Evolutionary conservation across 371 early-diverging fungal species (phyloP).

Genomic region (Smittium culicis): DNA sequence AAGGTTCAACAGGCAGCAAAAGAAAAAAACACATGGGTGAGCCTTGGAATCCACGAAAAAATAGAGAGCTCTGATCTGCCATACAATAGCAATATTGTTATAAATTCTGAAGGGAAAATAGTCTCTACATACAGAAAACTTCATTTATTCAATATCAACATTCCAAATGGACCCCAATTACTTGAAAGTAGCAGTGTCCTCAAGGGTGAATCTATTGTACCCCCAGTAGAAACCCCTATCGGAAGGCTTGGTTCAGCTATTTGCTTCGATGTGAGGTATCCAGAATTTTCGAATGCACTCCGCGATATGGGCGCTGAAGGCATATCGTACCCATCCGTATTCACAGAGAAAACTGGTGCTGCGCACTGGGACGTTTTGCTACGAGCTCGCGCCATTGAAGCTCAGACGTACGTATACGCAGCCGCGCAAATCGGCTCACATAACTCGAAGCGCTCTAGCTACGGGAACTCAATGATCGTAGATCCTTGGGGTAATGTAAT

Average conservation of each 20-base stretch:
- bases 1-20: constrained; percentile 42
- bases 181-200: constrained; percentile 47
- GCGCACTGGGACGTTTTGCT: constrained; percentile 77
- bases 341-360: constrained; percentile 64
- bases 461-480: constrained; percentile 66
- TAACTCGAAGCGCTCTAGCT: constrained; percentile 38
- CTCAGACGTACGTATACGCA: constrained; percentile 62
- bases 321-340: constrained; percentile 72
- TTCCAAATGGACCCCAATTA: constrained; percentile 34
- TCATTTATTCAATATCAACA: constrained; percentile 60
- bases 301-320: constrained; percentile 51
- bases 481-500: constrained; percentile 58
- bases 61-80: constrained; percentile 24
- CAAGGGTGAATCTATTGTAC: constrained; percentile 37
- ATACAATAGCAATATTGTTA: constrained; percentile 56
- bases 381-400: constrained; percentile 75
- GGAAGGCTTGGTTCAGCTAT: constrained; percentile 51
- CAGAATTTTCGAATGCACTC: constrained; percentile 47
- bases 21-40: constrained; percentile 49
- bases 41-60: constrained; percentile 54
- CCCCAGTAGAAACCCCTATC: constrained; percentile 47
- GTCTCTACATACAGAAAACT: constrained; percentile 53
- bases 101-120: constrained; percentile 43
- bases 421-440: constrained; percentile 69
- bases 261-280: constrained; percentile 77